Base-by-base conservation (phyloP, 1,139 yeast species). In the Geotrichum candidum region DNA sequence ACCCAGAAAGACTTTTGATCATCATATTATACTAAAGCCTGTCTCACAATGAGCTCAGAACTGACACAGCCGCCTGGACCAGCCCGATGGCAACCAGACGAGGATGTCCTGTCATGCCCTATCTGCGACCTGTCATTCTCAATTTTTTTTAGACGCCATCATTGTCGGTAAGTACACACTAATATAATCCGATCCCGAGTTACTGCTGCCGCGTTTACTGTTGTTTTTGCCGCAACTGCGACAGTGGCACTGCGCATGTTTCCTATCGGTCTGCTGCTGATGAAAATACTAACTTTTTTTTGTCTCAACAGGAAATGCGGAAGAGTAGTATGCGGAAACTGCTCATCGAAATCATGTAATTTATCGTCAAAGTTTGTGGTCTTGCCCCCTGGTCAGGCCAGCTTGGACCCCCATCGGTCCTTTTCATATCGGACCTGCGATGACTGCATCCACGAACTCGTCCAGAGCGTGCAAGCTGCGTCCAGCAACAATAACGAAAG, bases 131-230 rank as follows among this genome's bases (percentile, higher is more conserved):
- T 73, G 0, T 67, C 69, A 50, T 94, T 87, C 75, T 79, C 87
- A 0, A 77, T 91, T 65, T 83, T 89, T 71, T 82, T 81, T 70
- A 81, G 99, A 63, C 82, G 95, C 65, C 99, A 94, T 74, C 99
- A 94, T 74, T 58, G 61, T 27, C 33, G 59, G 59, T 57, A 51
- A 25, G 55, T 33, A 31, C 5, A 25, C 23, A 29, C 54, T 31
- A 25, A 25, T 18, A 25, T 25, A 25, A 3, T 25, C 27, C 27
- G 5, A 25, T 25, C 27, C 5, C 3, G 27, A 25, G 27, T 4
- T 25, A 4, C 27, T 25, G 27, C 27, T 25, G 27, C 27, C 5
- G 5, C 5, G 27, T 25, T 25, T 25, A 25, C 27, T 25, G 27
- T 25, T 25, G 27, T 25, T 25, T 25, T 25, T 25, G 27, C 27